Evolutionary conservation across 208 protist species (phyloP).

Genomic region (Balamuthia mandrillaris): DNA sequence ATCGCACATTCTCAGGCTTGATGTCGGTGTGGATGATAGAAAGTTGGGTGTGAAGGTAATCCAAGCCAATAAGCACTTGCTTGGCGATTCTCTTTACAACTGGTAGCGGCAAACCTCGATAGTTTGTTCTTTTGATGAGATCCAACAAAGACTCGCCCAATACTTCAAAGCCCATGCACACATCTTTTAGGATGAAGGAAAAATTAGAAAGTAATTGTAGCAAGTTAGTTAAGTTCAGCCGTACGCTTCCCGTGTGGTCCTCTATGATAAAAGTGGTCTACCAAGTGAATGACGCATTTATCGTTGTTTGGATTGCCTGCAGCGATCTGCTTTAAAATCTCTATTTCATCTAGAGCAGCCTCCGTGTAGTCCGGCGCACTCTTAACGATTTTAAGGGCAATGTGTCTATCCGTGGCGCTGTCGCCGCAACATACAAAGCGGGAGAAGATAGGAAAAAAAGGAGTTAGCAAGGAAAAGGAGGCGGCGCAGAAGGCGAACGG

Average conservation of each 20-base stretch:
- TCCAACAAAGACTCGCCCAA: constrained; percentile 92
- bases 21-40: constrained; percentile 95
- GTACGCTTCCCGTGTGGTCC: constrained; percentile 70
- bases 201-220: constrained; percentile 34
- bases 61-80: constrained; percentile 76
- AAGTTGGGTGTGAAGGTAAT: constrained; percentile 87
- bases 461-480: not conserved
- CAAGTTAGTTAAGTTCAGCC: constrained; percentile 35
- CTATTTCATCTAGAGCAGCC: constrained; percentile 73
- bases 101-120: constrained; percentile 87
- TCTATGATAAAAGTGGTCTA: constrained; percentile 68
- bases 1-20: constrained; percentile 93
- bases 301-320: constrained; percentile 14
- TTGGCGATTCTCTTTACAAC: constrained; percentile 87
- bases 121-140: constrained; percentile 91
- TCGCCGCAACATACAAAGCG: not conserved
- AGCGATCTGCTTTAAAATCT: constrained; percentile 50
- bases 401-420: constrained; percentile 27
- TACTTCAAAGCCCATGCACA: constrained; percentile 95
- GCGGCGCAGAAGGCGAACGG: not conserved
- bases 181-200: constrained; percentile 61
- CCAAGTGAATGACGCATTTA: constrained; percentile 57
- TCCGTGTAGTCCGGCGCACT: constrained; percentile 82
- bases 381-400: constrained; percentile 88
- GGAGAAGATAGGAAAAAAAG: not conserved